Evolutionary conservation across 805 yeast species (phyloP), one percentile per base, ranked within the genome.

Genomic region (Teunomyces tritomae): DNA sequence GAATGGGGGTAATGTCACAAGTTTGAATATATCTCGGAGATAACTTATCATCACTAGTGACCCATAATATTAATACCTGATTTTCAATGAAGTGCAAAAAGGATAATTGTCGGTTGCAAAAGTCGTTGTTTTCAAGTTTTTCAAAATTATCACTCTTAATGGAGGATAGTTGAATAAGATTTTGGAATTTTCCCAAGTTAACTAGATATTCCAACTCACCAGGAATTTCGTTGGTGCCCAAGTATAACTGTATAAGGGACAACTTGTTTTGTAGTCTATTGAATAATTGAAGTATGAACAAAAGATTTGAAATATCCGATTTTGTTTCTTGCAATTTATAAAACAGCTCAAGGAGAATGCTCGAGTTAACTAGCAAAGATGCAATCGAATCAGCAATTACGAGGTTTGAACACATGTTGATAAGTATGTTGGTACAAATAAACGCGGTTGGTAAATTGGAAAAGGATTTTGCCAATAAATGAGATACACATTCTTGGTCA

Each of bases 41-140:
- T 13, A 37, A 37, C 1, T 7, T n/a, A 8, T 24, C 40, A 26
- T 5, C 16, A 3, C 10, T 13, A 7, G 40, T 37, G 29, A 37
- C 17, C 40, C 40, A 37, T 20, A 37, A n/a, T n/a, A 37, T 26
- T 24, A 37, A 37, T n/a, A 37, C 40, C 40, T 37, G 29, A n/a
- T 37, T 11, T 11, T 37, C 29, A n/a, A 37, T 37, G 40, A 37
- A 37, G 14, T 37, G 40, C 8, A 37, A 24, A 26, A 37, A 37
- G 11, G 40, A 37, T n/a, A n/a, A n/a, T 26, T 37, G 28, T 26
- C 2, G 40, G 6, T 37, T 26, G 14, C 14, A n/a, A 24, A 11
- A 7, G 8, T 37, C 17, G 20, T 37, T 37, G 27, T 26, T 26
- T 20, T 14, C 13, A 6, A 37, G 24, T 3, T 7, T 37, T 5